Evolutionary conservation across 345 rosid genomes (phyloP).

Genomic region (Eucalyptus dawsonii): DNA sequence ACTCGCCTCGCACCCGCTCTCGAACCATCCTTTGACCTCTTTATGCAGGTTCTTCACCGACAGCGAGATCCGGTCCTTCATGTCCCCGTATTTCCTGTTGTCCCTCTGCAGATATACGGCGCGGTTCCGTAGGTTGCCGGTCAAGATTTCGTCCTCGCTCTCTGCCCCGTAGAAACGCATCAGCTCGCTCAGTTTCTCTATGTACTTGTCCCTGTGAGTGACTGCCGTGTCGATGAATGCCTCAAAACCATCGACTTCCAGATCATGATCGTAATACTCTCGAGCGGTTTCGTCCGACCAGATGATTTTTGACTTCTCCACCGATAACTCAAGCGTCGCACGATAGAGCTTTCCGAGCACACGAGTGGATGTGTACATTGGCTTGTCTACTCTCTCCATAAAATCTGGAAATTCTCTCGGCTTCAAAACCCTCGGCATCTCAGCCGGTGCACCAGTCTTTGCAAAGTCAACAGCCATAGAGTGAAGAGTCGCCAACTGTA

Average conservation of each 20-base stretch:
- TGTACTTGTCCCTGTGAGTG: constrained; percentile 38
- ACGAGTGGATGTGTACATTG: constrained; percentile 43
- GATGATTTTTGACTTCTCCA: constrained; percentile 9
- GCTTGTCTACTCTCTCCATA: constrained; percentile 62
- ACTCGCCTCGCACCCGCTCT: constrained; percentile 23
- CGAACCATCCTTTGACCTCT: constrained; percentile 59
- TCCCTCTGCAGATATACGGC: constrained; percentile 60
- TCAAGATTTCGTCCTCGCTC: constrained; percentile 78
- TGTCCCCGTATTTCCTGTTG: constrained; percentile 62
- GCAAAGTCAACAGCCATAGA: constrained; percentile 96
- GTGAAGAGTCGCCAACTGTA: constrained; percentile 75
- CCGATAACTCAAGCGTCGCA: constrained; percentile 17
- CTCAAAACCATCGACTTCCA: constrained; percentile 56
- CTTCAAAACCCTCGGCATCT: constrained; percentile 71
- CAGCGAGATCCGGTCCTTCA: constrained; percentile 59
- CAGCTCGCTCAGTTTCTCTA: constrained; percentile 43
- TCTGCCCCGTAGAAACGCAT: constrained; percentile 57
- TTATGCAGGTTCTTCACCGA: constrained; percentile 41
- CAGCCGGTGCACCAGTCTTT: constrained; percentile 88
- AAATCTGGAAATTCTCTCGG: constrained; percentile 89
- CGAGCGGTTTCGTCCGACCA: constrained; percentile 25
- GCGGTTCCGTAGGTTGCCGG: constrained; percentile 55
- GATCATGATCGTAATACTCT: constrained; percentile 44
- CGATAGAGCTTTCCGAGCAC: constrained; percentile 81
- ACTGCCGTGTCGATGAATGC: constrained; percentile 34